Conservation (phyloP, 2,329 filamentous ascomycete species). For the Akanthomyces lecanii region DNA sequence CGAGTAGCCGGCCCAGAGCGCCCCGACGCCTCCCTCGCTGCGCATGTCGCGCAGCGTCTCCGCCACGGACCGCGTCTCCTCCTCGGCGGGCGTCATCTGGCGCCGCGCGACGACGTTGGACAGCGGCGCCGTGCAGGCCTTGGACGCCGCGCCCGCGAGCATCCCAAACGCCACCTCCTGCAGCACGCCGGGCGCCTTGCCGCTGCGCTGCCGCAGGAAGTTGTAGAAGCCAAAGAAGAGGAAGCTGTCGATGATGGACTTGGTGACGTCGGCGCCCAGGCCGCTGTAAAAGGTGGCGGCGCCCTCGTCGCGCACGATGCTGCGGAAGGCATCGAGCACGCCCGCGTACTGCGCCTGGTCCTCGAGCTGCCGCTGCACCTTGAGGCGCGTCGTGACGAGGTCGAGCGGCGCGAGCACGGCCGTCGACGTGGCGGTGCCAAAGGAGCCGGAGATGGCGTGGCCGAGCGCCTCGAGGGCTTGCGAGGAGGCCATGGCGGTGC, state of each 20-base stretch:
- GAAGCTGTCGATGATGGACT: constrained; percentile 71
- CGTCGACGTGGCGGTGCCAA: constrained; percentile 75
- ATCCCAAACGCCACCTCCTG: constrained; percentile 74
- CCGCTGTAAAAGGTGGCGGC: constrained; percentile 69
- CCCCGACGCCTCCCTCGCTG: constrained; percentile 61
- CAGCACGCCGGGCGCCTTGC: constrained; percentile 49
- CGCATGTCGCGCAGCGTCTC: constrained; percentile 62
- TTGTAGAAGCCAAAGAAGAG: constrained; percentile 84
- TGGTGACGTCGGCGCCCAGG: constrained; percentile 58
- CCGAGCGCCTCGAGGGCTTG: constrained; percentile 65
- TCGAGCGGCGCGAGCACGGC: constrained; percentile 76
- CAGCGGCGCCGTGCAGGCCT: constrained; percentile 73
- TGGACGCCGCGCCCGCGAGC: constrained; percentile 68
- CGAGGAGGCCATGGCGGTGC: constrained; percentile 27
- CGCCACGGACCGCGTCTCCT: constrained; percentile 33
- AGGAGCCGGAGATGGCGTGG: constrained; percentile 75
- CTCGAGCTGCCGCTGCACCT: constrained; percentile 64
- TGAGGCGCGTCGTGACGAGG: constrained; percentile 75
- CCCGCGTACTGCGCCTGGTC: constrained; percentile 53
- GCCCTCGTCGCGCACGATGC: constrained; percentile 70
- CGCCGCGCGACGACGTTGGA: constrained; percentile 78
- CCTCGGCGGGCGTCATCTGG: constrained; percentile 56
- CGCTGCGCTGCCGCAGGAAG: constrained; percentile 37
- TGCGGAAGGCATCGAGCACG: constrained; percentile 63
- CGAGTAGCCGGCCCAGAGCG: constrained; percentile 87